Evolutionary conservation across 306 rosid species (phyloP).

Genomic region (Corylus americana): DNA sequence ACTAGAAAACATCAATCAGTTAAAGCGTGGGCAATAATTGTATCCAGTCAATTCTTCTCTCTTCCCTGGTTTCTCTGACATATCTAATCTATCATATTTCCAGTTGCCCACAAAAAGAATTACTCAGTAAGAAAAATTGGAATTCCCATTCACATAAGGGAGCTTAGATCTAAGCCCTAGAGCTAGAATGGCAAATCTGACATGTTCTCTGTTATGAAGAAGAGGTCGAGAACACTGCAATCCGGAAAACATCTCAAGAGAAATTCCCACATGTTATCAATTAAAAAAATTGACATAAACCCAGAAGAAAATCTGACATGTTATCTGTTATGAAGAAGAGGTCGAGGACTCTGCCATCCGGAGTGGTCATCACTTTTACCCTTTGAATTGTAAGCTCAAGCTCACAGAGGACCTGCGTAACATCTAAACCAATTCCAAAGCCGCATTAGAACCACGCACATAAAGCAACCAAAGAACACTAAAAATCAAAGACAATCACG

Average conservation of each 20-base stretch:
- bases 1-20: not conserved
- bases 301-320: conserved; percentile 43
- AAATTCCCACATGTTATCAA: not conserved
- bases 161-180: not conserved
- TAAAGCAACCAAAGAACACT: conserved; percentile 1
- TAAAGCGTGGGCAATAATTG: conserved; percentile 1
- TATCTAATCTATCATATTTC: conserved; percentile 1
- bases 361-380: conserved; percentile 80
- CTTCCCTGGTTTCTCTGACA: not conserved
- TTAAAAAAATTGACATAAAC: not conserved
- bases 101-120: conserved; percentile 6
- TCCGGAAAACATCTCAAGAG: not conserved
- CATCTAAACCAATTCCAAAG: conserved; percentile 44
- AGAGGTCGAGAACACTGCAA: no score
- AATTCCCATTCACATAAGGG: not conserved
- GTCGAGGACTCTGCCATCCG: conserved; percentile 76
- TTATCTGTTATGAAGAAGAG: conserved; percentile 79
- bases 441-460: conserved; percentile 22
- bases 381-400: conserved; percentile 73
- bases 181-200: no score
- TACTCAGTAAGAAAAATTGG: not conserved
- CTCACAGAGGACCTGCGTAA: conserved; percentile 57
- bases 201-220: no score
- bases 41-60: not conserved
- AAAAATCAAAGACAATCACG: not conserved